A percentile compares a stretch with the other conserved stretches of the same genome.
These are phyloP conservation scores for Yarrowia yakushimensis DNA, from an alignment of 805 yeast genomes.

Conservation along the genomic window DNA sequence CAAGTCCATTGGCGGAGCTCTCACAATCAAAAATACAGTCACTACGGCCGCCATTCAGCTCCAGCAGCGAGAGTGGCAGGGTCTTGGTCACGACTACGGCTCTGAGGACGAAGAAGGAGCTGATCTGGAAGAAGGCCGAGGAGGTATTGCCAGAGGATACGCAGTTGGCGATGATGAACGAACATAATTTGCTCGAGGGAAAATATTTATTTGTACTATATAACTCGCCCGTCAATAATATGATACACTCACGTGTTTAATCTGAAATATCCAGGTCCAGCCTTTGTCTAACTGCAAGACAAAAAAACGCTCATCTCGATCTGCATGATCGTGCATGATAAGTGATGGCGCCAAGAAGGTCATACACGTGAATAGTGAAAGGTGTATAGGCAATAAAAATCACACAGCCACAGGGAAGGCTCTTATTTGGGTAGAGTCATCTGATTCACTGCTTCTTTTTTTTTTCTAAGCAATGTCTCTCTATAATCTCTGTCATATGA, in stretches of 20 bases:
- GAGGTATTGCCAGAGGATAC: conserved; percentile 90
- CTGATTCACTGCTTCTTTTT: too few species aligned
- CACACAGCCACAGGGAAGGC: too few species aligned
- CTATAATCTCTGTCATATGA: not conserved
- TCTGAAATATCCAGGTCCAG: not conserved
- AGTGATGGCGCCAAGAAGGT: conserved; percentile 12
- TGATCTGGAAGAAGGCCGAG: conserved; percentile 70
- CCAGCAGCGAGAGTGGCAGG: conserved; percentile 69
- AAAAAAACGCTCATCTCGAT: conserved; percentile 15
- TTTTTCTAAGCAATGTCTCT: too few species aligned
- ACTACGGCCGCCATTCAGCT: conserved; percentile 88
- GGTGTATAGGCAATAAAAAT: not conserved
- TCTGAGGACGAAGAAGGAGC: conserved; percentile 62
- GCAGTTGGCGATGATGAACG: conserved; percentile 26
- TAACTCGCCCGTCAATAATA: not conserved
- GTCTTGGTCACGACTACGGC: conserved; percentile 79
- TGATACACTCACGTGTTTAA: not conserved
- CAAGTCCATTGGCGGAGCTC: conserved; percentile 52
- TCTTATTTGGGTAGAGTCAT: too few species aligned
- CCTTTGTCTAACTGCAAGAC: not conserved
- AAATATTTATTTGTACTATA: conserved; percentile 13
- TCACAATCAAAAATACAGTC: conserved; percentile 70
- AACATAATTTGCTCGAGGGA: not conserved
- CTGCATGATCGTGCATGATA: conserved; percentile 16
- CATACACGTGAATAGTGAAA: too few species aligned